Base-by-base conservation (phyloP, 257 asterid species). In the Capsicum rhomboideum region DNA sequence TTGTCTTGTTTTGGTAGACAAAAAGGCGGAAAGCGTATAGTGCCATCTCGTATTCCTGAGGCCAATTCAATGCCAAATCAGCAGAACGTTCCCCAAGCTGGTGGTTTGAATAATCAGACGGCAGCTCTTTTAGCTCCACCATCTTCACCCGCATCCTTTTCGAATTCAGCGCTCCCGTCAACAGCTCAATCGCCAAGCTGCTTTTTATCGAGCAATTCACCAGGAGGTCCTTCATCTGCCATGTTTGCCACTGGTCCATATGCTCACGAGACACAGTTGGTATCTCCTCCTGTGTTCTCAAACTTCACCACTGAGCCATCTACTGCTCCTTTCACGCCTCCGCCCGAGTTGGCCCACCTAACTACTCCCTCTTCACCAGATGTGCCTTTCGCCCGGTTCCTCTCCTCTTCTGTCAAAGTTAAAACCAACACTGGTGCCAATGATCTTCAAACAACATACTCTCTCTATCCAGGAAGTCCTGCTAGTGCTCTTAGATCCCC, bases 351-450 rank as follows among this genome's bases (percentile, higher is more conserved):
- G 80, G 97, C 98, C 29, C 98, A 93, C 79, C 82, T 94, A 53
- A 94, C 98, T 46, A 93, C 98, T 21, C 98, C 98, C n/a, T 94
- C 97, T 85, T 94, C 98, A 31, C 98, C 98, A 0, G 98, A 94
- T 12, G 98, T 94, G 84, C 98, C 98, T 75, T 94, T 87, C 11
- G 97, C 98, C 37, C 95, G 82, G 85, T 93, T 94, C 85, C 97
- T 94, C 59, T 89, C 95, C 11, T 92, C 97, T 37, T 90, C 94
- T 4, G 86, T 88, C 67, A 88, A 89, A 53, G 83, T 91, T 18
- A 92, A 90, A 84, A 63, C 78, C 40, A 34, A 83, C 83, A 74
- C 67, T 29, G 64, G 88, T 83, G 87, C 89, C 84, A 90, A 84
- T 82, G 97, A 94, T 87, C 93, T 93, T 79, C 97, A 92, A 82